Evolutionary conservation across 2,329 filamentous ascomycete species (phyloP), one percentile per base, ranked within the genome.

Genomic region (Trichoderma guizhouense): DNA sequence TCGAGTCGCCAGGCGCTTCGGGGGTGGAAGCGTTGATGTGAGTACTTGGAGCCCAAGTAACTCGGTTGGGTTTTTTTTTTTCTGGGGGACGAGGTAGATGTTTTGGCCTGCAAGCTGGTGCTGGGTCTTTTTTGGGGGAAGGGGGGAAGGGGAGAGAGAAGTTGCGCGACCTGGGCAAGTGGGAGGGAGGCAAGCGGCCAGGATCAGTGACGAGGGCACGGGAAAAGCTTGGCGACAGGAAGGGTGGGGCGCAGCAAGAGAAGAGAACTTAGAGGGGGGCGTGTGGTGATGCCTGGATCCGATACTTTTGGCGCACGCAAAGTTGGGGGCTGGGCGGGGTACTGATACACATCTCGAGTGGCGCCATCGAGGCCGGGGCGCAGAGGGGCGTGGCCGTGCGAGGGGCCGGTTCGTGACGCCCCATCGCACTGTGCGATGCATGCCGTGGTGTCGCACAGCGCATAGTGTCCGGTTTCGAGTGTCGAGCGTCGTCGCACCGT

Each of bases 1-100:
- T 64, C 63, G 39, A 63, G 64, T 70, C 39, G 67, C 69, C 69
- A 75, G 65, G 73, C 55, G 18, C 47, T 57, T 67, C 51, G 67
- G 71, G 68, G 55, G 73, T 68, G 65, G 71, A 74, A 70, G 74
- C 15, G 73, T 75, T 74, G 77, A 76, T 24, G 72, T 75, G 24
- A 73, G 82, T 84, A 84, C 82, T 78, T 83, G 76, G 72, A 77
- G 75, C 76, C 75, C 78, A 84, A 82, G 82, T 83, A 83, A 81
- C 81, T 83, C 65, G 65, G 53, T 68, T 60, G 53, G 53, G 24
- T 32, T 68, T 69, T 60, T 68, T 68, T n/a, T 69, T 58, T 68
- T 60, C 24, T 55, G 75, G 76, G 75, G 74, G 73, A 58, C 36
- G 74, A 73, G 76, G 77, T 79, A 75, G 80, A 67, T 80, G 79